Conservation (phyloP, 2,329 filamentous ascomycete species). For the Cyphellophora attinorum region DNA sequence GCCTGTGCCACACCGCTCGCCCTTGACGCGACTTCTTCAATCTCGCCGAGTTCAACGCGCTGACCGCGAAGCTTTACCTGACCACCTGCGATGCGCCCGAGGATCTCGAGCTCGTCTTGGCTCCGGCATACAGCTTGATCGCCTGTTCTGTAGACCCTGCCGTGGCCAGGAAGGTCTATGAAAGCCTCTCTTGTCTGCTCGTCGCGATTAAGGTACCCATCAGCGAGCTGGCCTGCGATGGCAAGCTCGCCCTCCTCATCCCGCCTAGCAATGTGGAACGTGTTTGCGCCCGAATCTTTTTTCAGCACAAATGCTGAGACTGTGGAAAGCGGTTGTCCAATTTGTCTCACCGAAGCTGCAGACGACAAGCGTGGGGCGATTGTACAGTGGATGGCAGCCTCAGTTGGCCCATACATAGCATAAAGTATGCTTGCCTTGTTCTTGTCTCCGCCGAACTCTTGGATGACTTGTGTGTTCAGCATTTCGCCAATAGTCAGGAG, state of each 20-base stretch:
- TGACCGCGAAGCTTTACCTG: constrained; percentile 85
- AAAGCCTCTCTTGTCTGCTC: constrained; percentile 68
- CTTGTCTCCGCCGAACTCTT: constrained; percentile 62
- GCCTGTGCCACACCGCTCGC: constrained; percentile 54
- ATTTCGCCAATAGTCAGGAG: constrained; percentile 88
- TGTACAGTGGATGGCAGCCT: constrained; percentile 85
- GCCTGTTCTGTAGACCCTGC: constrained; percentile 71
- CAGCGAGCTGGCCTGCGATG: constrained; percentile 73
- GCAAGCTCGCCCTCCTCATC: constrained; percentile 71
- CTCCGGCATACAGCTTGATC: constrained; percentile 64
- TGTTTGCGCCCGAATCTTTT: constrained; percentile 27
- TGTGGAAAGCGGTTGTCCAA: constrained; percentile 70
- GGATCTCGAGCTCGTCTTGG: constrained; percentile 67
- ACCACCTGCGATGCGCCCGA: constrained; percentile 67
- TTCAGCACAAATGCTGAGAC: constrained; percentile 67
- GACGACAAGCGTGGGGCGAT: constrained; percentile 55
- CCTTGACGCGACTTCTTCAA: constrained; percentile 60
- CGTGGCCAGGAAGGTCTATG: constrained; percentile 53
- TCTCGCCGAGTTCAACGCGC: constrained; percentile 68
- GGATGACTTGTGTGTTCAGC: constrained; percentile 67
- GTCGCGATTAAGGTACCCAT: constrained; percentile 70
- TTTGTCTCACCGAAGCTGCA: constrained; percentile 52
- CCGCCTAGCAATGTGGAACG: constrained; percentile 47
- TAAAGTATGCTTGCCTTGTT: constrained; percentile 58
- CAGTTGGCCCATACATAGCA: constrained; percentile 92